Conservation (phyloP, 495 filamentous ascomycete species). For the Penicillium daleae region DNA sequence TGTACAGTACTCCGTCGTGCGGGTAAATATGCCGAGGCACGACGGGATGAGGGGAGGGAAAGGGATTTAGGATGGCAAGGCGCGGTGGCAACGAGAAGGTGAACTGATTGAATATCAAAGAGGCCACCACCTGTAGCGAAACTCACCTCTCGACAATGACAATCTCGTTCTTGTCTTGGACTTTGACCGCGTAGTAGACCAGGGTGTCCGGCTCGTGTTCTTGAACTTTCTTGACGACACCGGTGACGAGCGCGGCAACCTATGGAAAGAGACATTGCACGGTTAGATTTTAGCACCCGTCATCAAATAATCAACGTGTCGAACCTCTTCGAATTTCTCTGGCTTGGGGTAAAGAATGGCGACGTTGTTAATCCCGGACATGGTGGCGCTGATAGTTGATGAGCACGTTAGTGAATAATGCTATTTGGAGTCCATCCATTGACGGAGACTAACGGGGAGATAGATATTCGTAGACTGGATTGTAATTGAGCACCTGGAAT, state of each 20-base stretch:
- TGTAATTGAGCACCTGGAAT: neutral
- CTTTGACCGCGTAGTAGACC: constrained; percentile 35
- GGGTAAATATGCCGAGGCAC: constrained; percentile 23
- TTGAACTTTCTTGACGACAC: constrained; percentile 35
- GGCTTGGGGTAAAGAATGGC: constrained; percentile 37
- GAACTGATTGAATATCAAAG: neutral
- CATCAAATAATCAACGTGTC: no score
- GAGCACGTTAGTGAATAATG: no score
- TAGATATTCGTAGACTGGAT: neutral
- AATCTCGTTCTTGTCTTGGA: constrained; percentile 35
- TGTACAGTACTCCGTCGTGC: neutral
- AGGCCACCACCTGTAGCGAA: neutral
- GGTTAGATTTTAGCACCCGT: no score
- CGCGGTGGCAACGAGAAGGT: neutral
- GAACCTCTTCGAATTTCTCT: constrained; percentile 39
- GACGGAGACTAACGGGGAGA: neutral
- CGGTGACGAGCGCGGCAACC: constrained; percentile 29
- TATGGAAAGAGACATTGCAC: no score
- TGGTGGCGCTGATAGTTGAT: constrained; percentile 9
- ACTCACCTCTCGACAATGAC: constrained; percentile 40
- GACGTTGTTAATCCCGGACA: constrained; percentile 37
- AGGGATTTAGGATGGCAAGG: no score
- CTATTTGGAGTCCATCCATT: neutral
- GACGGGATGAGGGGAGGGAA: neutral
- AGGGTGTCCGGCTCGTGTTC: constrained; percentile 40